phyloP scores from a whole-genome alignment of 176 grass and related monocot genomes.

The Eremochloa ophiuroides region DNA sequence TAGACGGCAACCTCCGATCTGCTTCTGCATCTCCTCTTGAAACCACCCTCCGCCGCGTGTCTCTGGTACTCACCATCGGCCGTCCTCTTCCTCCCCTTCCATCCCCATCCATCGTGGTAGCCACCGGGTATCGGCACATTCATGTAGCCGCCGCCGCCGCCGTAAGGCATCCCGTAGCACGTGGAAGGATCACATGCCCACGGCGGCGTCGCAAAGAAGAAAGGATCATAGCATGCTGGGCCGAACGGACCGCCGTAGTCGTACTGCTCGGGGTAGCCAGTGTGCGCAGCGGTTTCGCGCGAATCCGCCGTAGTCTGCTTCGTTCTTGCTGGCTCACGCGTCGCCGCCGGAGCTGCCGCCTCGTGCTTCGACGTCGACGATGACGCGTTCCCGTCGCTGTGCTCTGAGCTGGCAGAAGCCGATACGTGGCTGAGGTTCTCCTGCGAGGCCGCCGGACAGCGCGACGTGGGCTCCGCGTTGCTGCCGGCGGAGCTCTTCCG shows the following conservation, averaged over 20 bases:
- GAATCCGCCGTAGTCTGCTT: not conserved
- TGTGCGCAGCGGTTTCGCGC: not conserved
- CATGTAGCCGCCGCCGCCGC: not conserved
- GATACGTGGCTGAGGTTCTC: not conserved
- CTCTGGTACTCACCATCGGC: not conserved
- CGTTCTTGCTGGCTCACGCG: not conserved
- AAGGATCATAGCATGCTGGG: conserved; percentile 14
- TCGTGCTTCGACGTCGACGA: not conserved
- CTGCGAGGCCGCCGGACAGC: not conserved
- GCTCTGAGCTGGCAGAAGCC: not conserved
- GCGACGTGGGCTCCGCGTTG: not conserved
- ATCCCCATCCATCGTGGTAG: not conserved
- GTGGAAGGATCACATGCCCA: conserved; percentile 1
- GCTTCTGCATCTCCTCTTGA: conserved; percentile 12
- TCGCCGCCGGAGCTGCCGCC: not conserved
- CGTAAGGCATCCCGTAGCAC: conserved; percentile 1
- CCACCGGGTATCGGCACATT: not conserved
- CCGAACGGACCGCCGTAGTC: not conserved
- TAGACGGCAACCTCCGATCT: not conserved
- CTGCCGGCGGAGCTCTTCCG: conserved; percentile 15
- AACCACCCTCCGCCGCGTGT: not conserved
- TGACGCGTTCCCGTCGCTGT: not conserved
- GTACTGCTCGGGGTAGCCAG: not conserved
- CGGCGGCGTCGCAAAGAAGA: not conserved
- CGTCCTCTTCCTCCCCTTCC: conserved; percentile 1